Base-by-base conservation (phyloP, 805 yeast species). In the Starmerella roubikii region DNA sequence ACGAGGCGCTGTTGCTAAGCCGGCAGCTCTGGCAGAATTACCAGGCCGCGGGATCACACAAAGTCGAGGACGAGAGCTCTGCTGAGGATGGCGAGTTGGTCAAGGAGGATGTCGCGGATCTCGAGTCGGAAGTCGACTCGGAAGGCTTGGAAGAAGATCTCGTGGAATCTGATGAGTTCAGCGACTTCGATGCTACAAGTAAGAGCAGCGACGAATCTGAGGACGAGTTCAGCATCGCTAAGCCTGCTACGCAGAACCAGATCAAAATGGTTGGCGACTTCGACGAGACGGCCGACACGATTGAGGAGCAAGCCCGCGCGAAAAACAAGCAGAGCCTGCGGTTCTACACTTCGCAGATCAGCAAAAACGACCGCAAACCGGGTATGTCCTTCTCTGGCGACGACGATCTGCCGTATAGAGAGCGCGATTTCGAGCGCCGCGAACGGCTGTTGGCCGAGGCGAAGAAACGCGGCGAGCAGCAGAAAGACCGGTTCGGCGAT, bases 301-400 rank as follows among this genome's bases (percentile, higher is more conserved):
- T 84, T 34, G 97, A 91, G 59, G 68, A 50, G 41, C 54, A 50
- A 30, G 54, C 53, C 3, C 46, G 55, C 1, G 51, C 71, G 32
- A 93, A 83, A 54, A 97, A 85, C 42, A 88, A 86, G 64, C 72
- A 70, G 42, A 71, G 93, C 2, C 71, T 91, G 52, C 76, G 97
- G 44, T 91, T 91, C 74, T 91, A 91, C 68, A 91, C 98, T 1
- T 82, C 97, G 42, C 86, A 88, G 61, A 86, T 91, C 59, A 95
- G 85, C 58, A 93, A 86, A 62, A 78, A 77, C 37, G 36, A 45
- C 5, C 23, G 30, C 6, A 21, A 37, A 18, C 32, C 32, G 32
- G 37, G 34, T 6, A 47, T 39, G 17, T 26, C 41, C 22, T 42
- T 33, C 30, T 67, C 73, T 32, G 98, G 97, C 51, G 98, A 88